phyloP scores from a whole-genome alignment of 805 yeast species.

The Candida silvicultrix region DNA sequence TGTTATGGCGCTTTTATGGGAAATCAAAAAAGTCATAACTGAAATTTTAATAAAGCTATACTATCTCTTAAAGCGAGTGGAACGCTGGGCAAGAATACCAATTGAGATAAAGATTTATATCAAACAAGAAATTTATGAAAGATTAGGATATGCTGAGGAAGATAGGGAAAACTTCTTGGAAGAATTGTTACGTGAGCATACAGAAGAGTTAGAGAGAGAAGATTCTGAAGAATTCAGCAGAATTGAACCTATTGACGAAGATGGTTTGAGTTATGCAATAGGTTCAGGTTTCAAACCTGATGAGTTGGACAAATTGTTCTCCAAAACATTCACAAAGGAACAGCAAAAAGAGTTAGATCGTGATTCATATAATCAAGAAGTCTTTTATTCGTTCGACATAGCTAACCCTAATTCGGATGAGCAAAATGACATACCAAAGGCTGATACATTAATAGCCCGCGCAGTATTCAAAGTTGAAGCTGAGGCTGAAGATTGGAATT shows the following conservation, averaged over 20 bases:
- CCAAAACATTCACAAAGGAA: neutral
- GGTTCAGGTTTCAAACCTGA: neutral
- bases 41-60: constrained; percentile 11
- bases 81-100: constrained; percentile 10
- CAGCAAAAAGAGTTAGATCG: constrained; percentile 2
- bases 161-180: constrained; percentile 1
- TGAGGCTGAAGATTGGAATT: neutral
- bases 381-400: neutral
- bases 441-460: neutral
- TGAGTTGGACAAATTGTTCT: constrained; percentile 6
- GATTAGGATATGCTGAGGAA: constrained; percentile 4
- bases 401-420: constrained; percentile 7
- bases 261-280: neutral
- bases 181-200: neutral
- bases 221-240: constrained; percentile 1
- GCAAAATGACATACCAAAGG: neutral
- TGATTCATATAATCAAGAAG: neutral
- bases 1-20: constrained; percentile 15
- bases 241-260: neutral
- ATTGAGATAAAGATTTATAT: constrained; percentile 12
- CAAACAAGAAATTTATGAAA: constrained; percentile 9
- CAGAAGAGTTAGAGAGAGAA: neutral
- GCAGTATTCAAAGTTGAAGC: neutral
- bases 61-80: constrained; percentile 1
- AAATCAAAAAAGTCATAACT: constrained; percentile 1